phyloP scores from a whole-genome alignment of 164 flowering plant species.

The Nymphaea thermarum region DNA sequence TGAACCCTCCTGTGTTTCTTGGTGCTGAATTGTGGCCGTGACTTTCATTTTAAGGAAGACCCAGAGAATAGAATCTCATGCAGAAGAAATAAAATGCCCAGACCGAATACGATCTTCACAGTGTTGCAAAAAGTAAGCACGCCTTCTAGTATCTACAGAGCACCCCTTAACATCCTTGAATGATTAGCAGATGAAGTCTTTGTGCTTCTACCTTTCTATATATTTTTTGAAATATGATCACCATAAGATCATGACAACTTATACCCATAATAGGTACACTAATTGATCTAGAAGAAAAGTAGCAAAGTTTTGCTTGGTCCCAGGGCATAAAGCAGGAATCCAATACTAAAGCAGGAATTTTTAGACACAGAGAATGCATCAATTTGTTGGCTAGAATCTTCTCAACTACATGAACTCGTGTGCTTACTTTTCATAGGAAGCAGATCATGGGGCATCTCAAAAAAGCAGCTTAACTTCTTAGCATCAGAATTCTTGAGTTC shows the following conservation, averaged over 20 bases:
- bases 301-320: constrained; percentile 29
- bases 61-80: constrained; percentile 46
- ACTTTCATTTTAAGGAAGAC: constrained; percentile 32
- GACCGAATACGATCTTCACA: constrained; percentile 52
- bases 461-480: neutral
- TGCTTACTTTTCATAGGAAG: constrained; percentile 3
- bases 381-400: constrained; percentile 25
- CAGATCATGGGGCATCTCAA: constrained; percentile 2
- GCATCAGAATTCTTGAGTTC: neutral
- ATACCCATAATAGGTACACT: constrained; percentile 52
- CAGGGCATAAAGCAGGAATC: constrained; percentile 44
- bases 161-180: constrained; percentile 17
- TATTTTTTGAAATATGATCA: neutral
- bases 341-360: constrained; percentile 34
- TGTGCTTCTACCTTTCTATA: constrained; percentile 9
- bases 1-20: constrained; percentile 8
- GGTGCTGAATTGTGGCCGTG: constrained; percentile 17
- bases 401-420: constrained; percentile 23
- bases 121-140: constrained; percentile 51
- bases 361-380: constrained; percentile 30
- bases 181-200: constrained; percentile 24
- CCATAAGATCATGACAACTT: constrained; percentile 16
- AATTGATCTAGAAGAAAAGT: constrained; percentile 39
- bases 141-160: constrained; percentile 32
- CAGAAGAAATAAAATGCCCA: constrained; percentile 18